Conservation (phyloP, 805 yeast species). For the Lipomyces yamadae region DNA sequence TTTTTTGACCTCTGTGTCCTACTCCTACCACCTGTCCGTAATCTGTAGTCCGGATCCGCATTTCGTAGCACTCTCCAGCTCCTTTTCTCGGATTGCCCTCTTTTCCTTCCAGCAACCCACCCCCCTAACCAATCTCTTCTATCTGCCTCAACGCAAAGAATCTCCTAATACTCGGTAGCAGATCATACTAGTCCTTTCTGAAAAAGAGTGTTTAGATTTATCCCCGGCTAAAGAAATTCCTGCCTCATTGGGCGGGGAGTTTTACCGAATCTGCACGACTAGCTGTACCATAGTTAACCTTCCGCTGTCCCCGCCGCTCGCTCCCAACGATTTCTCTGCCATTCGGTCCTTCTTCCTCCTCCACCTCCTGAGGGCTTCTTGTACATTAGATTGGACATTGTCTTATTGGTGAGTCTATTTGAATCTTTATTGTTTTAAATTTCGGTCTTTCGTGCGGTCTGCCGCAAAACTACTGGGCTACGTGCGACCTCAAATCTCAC, state of each 20-base stretch:
- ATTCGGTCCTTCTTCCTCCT: conserved; percentile 1
- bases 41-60: neutral
- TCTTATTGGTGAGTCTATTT: conserved; percentile 5
- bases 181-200: neutral
- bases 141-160: neutral
- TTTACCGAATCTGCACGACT: neutral
- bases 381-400: conserved; percentile 25
- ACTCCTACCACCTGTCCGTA: neutral
- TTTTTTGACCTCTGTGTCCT: neutral
- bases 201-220: neutral
- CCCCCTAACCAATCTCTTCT: conserved; percentile 1
- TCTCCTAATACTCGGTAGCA: neutral
- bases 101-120: neutral
- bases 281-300: conserved; percentile 1
- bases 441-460: conserved; percentile 2
- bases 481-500: neutral
- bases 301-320: neutral
- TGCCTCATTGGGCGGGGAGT: neutral
- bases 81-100: conserved; percentile 6
- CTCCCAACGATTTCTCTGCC: conserved; percentile 2
- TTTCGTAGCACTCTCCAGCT: conserved; percentile 5
- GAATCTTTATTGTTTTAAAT: neutral
- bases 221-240: neutral
- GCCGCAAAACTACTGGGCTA: neutral
- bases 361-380: conserved; percentile 9